Evolutionary conservation across 768 basidiomycete species (phyloP), one percentile per base, ranked within the genome.

Genomic region (Xerocomellus intermedius): DNA sequence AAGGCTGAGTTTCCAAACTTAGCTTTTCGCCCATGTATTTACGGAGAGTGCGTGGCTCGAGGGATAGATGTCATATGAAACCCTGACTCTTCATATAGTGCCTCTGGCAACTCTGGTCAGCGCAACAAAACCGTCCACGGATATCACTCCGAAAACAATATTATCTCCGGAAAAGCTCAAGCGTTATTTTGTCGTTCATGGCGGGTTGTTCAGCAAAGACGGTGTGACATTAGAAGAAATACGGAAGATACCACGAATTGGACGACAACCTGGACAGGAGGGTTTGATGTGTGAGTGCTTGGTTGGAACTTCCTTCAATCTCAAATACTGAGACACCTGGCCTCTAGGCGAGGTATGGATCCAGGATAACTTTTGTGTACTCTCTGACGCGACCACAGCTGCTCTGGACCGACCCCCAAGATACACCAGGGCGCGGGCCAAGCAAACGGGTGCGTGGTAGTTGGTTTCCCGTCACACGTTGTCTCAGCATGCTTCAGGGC

Each of bases 381-480:
- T 35, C 43, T 48, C 61, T 54, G 50, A 63, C 37, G 42, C 39
- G 43, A 57, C 28, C 62, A 19, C 67, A 95, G 89, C 73, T 94
- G 28, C 80, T 98, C 16, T 98, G 96, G 95, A 96, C 94, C 4
- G 96, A 98, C 73, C 96, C 97, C 21, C 97, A 98, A 71, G 87
- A 88, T 39, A 64, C 75, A 38, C 85, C 85, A 12, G 97, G 97
- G 24, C 85, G 97, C 26, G 96, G 97, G 6, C 96, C 97, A 13
- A 95, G 92, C 68, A 98, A 98, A 79, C 86, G 97, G 36, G 91
- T 92, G 68, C 48, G 88, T 73, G n/a, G 26, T 54, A 42, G 30
- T 14, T 56, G 42, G 30, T 44, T 38, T 44, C 32, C 16, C 37
- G 53, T 48, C 39, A 38, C 30, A 63, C 52, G 47, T 46, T 30